These are phyloP conservation scores for Mortierella alpina DNA, from an alignment of 192 early-diverging fungal genomes.

Conservation along the genomic window DNA sequence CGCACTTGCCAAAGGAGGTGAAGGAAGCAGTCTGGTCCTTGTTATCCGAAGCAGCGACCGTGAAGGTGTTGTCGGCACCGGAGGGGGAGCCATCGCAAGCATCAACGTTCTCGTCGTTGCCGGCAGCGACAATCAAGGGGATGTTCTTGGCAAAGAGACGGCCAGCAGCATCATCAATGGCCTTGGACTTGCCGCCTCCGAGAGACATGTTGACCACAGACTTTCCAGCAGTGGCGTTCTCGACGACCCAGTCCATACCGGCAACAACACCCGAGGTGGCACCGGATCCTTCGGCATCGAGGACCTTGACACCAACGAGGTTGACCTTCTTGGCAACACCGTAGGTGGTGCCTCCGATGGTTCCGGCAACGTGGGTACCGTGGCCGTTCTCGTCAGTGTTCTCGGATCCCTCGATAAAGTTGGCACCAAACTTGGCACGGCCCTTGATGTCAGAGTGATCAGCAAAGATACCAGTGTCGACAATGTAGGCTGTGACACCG, in stretches of 20 bases:
- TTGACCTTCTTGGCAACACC: constrained; percentile 75
- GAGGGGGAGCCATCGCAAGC: constrained; percentile 69
- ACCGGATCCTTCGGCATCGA: constrained; percentile 65
- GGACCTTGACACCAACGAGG: constrained; percentile 69
- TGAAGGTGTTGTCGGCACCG: constrained; percentile 46
- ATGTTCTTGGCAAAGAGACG: constrained; percentile 52
- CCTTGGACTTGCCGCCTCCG: constrained; percentile 61
- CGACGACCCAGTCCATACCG: constrained; percentile 61
- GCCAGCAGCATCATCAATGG: constrained; percentile 58
- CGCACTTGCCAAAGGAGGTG: constrained; percentile 64
- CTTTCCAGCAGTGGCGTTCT: constrained; percentile 19
- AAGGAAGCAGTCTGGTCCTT: constrained; percentile 58
- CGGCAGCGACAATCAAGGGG: constrained; percentile 66
- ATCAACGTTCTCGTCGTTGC: constrained; percentile 62
- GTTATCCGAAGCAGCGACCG: constrained; percentile 58
- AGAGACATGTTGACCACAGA: constrained; percentile 70
- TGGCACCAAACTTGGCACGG: constrained; percentile 56
- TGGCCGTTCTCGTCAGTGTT: constrained; percentile 61
- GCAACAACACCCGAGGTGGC: constrained; percentile 60
- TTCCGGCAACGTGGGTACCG: constrained; percentile 70
- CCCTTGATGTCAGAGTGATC: constrained; percentile 60
- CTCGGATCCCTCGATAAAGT: constrained; percentile 41
- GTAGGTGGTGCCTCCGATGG: constrained; percentile 62
- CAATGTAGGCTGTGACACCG: constrained; percentile 57
- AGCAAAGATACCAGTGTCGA: constrained; percentile 64